Evolutionary conservation across 2,329 filamentous ascomycete species (phyloP), one percentile per base, ranked within the genome.

Genomic region (Furcasterigmium furcatum): DNA sequence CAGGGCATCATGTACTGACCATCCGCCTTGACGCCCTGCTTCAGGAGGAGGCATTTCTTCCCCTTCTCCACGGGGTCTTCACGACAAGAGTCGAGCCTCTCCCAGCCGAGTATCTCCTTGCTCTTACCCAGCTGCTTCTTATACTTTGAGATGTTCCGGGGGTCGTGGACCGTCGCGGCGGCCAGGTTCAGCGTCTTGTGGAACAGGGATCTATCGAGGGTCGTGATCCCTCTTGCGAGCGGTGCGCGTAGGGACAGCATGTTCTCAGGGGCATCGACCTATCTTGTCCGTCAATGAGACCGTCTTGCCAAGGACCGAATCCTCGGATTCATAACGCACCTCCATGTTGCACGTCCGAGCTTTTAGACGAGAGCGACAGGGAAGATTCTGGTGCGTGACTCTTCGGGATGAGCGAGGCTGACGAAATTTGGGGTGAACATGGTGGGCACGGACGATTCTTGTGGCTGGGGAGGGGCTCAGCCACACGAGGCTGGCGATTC

Each of bases 141-240:
- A 62, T 88, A 84, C 52, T 74, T 78, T 20, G 85, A 78, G 46
- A 97, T 90, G 56, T 90, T 80, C 55, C 82, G 86, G 49, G 79
- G 79, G 60, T 94, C 87, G 52, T 81, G 79, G 38, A 97, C 74
- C 30, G 86, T 80, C 7, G 91, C 92, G 3, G 91, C 91, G 9
- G 90, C 80, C 20, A 92, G 73, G 20, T 85, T 83, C 45, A 96
- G 71, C 1, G 77, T 87, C 63, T 85, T 89, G 43, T 80, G 75
- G 71, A 97, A 97, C 52, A 95, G 84, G 14, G 85, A 77, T 54
- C 88, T 84, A 70, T 99, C 91, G 52, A 99, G 81, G 41, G 80
- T 79, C 60, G 84, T 84, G 72, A 89, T 88, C 48, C 85, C 84
- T 64, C 88, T 86, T 57, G 92, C 85, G 48, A 91, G 74, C 20